These are phyloP conservation scores for Hippophae tibetana DNA, from an alignment of 306 rosid species.

Conservation along the genomic window DNA sequence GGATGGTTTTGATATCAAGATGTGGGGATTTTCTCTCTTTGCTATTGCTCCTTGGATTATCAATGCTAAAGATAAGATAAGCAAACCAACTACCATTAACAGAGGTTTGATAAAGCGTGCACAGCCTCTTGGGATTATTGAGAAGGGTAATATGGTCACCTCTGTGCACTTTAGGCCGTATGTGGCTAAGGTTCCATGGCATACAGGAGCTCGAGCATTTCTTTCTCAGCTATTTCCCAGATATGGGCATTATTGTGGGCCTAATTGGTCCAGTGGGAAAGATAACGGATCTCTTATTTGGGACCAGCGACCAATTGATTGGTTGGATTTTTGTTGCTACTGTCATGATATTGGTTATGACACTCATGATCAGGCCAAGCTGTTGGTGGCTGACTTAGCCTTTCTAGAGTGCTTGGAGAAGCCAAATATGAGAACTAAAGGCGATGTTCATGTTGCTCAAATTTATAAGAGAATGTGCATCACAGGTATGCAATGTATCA, in stretches of 20 bases:
- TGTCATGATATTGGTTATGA: constrained; percentile 97
- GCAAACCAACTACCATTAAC: constrained; percentile 55
- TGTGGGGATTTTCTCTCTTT: constrained; percentile 37
- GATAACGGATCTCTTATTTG: constrained; percentile 63
- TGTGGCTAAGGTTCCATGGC: constrained; percentile 94
- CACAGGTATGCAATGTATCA: constrained; percentile 42
- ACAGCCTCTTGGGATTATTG: constrained; percentile 22
- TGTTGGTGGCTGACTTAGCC: constrained; percentile 74
- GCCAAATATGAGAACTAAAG: constrained; percentile 57
- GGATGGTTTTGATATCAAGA: constrained; percentile 25
- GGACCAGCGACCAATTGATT: constrained; percentile 90
- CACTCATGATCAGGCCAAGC: constrained; percentile 67
- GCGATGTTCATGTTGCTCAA: constrained; percentile 56
- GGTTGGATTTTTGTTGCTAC: constrained; percentile 96
- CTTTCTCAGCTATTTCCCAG: constrained; percentile 81
- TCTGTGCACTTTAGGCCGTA: constrained; percentile 70
- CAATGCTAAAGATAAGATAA: constrained; percentile 21
- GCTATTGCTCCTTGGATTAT: constrained; percentile 43
- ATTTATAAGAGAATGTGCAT: constrained; percentile 76
- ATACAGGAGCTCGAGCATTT: constrained; percentile 74
- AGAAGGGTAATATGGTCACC: constrained; percentile 8
- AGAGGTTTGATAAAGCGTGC: constrained; percentile 46
- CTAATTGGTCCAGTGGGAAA: constrained; percentile 95
- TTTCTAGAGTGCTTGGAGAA: constrained; percentile 92
- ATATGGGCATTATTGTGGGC: constrained; percentile 95